phyloP scores from a whole-genome alignment of 2,329 filamentous ascomycete species.

The Blastomyces percursus region DNA sequence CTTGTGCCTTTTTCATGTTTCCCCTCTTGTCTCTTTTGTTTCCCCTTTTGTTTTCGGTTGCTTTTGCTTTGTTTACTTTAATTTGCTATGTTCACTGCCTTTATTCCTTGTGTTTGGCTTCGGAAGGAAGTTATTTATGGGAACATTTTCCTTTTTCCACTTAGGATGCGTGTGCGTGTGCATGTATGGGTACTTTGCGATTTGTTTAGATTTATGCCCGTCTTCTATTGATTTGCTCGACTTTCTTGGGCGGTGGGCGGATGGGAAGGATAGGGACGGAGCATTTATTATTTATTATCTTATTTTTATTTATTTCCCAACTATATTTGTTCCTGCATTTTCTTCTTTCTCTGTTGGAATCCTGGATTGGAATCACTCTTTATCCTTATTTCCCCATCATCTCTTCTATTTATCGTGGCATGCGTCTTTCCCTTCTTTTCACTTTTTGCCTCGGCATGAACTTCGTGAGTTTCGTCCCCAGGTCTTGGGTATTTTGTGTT shows the following conservation, averaged over 20 bases:
- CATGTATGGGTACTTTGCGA: background rate
- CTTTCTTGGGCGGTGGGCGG: background rate
- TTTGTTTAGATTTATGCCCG: background rate
- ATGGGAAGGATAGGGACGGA: background rate
- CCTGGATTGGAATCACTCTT: background rate
- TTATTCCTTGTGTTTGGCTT: background rate
- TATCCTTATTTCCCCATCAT: background rate
- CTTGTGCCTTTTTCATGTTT: slow-evolving; percentile 16
- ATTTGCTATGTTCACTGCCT: background rate
- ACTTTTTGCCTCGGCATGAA: background rate
- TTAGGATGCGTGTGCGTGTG: background rate
- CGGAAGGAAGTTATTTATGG: background rate
- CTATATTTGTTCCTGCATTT: background rate
- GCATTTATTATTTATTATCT: background rate
- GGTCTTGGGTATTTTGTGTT: background rate
- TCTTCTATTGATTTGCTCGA: too few relatives aligned
- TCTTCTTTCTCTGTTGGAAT: background rate
- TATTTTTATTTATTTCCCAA: background rate
- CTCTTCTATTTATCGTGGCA: background rate
- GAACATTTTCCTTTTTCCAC: background rate
- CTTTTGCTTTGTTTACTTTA: background rate
- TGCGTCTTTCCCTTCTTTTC: background rate
- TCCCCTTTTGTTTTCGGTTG: background rate
- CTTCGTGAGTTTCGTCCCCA: background rate
- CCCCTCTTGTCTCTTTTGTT: too few relatives aligned